A percentile compares a stretch with the other conserved stretches of the same genome.
Evolutionary conservation across 306 rosid species (phyloP).

Genomic region (Biancaea sappan): DNA sequence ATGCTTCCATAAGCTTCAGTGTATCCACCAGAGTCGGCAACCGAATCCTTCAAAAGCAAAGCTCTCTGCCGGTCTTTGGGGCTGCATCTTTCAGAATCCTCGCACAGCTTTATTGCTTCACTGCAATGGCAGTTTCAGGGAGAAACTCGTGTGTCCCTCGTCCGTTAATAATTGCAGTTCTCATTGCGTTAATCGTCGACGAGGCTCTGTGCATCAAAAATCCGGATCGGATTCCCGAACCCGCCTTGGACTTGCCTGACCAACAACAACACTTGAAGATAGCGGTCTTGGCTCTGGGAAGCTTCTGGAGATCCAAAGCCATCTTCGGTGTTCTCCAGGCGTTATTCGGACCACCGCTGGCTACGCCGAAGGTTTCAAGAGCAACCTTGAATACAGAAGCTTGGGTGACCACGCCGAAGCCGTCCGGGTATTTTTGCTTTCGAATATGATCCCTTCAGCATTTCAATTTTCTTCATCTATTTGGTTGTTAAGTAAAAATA

Average conservation of each 20-base stretch:
- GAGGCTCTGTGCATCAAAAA: conserved; percentile 51
- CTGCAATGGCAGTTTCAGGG: conserved; percentile 45
- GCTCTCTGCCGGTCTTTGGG: conserved; percentile 72
- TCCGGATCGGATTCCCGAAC: conserved; percentile 61
- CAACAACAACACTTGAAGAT: conserved; percentile 46
- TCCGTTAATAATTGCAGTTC: conserved; percentile 26
- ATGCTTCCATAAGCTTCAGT: conserved; percentile 83
- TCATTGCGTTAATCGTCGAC: conserved; percentile 27
- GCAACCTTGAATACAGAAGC: conserved; percentile 81
- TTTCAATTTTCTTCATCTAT: not conserved
- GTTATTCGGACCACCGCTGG: conserved; percentile 82
- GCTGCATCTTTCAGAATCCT: too few species aligned
- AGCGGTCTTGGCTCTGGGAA: conserved; percentile 80
- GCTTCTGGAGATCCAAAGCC: conserved; percentile 98
- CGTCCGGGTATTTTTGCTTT: conserved; percentile 59
- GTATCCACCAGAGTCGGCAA: conserved; percentile 92
- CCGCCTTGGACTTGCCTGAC: conserved; percentile 38
- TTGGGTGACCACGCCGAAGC: conserved; percentile 86
- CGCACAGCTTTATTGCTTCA: not conserved
- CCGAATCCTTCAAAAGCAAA: conserved; percentile 61
- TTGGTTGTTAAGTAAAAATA: not conserved
- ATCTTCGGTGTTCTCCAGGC: conserved; percentile 82
- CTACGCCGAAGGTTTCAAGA: conserved; percentile 84
- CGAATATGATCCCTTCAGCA: not conserved
- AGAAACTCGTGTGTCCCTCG: conserved; percentile 17